Percentiles rank a stretch among this genome's conserved stretches.
These are phyloP conservation scores for Fusarium guadeloupense DNA, from an alignment of 2,329 filamentous ascomycete genomes.

Conservation along the genomic window DNA sequence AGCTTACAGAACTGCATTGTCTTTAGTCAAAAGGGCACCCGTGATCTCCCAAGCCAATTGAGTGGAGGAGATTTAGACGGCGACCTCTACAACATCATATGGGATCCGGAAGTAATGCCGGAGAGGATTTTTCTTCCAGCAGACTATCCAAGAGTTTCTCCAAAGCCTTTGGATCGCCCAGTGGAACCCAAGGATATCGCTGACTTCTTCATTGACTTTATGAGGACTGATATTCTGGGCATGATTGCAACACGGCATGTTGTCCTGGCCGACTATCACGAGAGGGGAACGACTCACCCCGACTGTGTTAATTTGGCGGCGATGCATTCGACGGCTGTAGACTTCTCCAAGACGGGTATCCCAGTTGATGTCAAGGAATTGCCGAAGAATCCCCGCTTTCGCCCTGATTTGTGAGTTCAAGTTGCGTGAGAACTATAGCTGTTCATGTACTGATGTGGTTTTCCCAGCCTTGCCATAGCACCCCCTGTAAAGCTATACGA, in stretches of 20 bases:
- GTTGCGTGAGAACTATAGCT: no score
- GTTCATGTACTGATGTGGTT: neutral
- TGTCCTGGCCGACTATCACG: slow-evolving; percentile 68
- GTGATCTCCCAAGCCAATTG: slow-evolving; percentile 81
- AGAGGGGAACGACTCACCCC: slow-evolving; percentile 59
- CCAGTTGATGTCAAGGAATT: slow-evolving; percentile 59
- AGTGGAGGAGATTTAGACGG: slow-evolving; percentile 87
- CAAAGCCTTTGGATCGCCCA: slow-evolving; percentile 66
- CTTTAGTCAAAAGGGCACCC: slow-evolving; percentile 75
- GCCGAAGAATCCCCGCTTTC: slow-evolving; percentile 50
- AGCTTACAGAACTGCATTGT: slow-evolving; percentile 77
- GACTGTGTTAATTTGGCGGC: slow-evolving; percentile 66
- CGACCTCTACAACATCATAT: slow-evolving; percentile 83
- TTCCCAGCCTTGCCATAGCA: slow-evolving; percentile 55
- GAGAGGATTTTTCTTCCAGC: slow-evolving; percentile 63
- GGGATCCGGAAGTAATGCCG: slow-evolving; percentile 65
- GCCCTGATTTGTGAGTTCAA: slow-evolving; percentile 65
- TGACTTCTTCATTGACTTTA: slow-evolving; percentile 82
- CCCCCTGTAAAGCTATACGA: slow-evolving; percentile 57
- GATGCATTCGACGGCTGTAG: slow-evolving; percentile 76
- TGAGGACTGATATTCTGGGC: slow-evolving; percentile 72
- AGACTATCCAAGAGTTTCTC: slow-evolving; percentile 70
- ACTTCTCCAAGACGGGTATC: slow-evolving; percentile 80
- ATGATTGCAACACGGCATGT: slow-evolving; percentile 72
- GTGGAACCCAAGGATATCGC: slow-evolving; percentile 75